These are phyloP conservation scores for Aspergillus aculeatus DNA, from an alignment of 2,329 filamentous ascomycete species.

Conservation along the genomic window DNA sequence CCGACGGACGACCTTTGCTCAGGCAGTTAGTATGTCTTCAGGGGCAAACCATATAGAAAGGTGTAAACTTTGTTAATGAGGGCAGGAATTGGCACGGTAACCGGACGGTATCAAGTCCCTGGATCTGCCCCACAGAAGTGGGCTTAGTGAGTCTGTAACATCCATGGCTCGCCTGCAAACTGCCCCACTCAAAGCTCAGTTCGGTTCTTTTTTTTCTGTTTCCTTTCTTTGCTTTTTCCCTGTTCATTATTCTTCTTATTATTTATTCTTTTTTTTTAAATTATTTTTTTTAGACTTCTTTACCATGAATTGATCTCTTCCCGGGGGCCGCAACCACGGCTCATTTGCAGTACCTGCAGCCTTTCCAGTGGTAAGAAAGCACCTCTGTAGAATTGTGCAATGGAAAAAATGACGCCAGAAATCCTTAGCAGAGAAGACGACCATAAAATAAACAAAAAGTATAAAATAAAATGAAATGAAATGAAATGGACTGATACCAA, in stretches of 20 bases:
- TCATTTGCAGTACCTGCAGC: background rate
- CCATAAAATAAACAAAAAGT: background rate
- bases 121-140: conserved; percentile 10
- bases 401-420: background rate
- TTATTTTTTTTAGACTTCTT: too few species aligned
- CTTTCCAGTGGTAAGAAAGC: background rate
- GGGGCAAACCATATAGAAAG: background rate
- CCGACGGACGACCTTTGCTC: background rate
- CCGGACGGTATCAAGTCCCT: conserved; percentile 8
- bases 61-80: background rate
- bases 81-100: background rate
- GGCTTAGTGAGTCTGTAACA: conserved; percentile 1
- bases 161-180: conserved; percentile 2
- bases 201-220: background rate
- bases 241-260: background rate
- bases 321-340: background rate
- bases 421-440: background rate
- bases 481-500: background rate
- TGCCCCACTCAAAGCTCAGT: background rate
- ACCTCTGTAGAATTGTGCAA: background rate
- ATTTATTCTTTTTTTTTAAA: too few species aligned
- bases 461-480: background rate
- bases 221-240: background rate
- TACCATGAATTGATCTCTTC: background rate
- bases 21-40: background rate